These are phyloP conservation scores for Ophiosphaerella herpotricha DNA, from an alignment of 2,329 filamentous ascomycete species.

Conservation along the genomic window DNA sequence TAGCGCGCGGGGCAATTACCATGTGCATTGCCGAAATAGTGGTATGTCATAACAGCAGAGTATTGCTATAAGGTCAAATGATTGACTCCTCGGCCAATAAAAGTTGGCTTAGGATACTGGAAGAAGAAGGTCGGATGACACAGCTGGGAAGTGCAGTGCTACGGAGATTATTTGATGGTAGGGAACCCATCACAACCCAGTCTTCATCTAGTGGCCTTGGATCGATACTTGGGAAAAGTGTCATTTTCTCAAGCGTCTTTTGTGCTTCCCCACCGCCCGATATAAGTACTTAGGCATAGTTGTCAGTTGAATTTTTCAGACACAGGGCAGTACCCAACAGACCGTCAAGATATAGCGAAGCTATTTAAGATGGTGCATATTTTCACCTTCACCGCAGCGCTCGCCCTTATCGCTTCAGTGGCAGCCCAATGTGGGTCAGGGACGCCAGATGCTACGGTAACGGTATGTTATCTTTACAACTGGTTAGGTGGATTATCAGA, in stretches of 20 bases:
- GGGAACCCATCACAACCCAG: background rate
- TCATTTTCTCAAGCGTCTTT: background rate
- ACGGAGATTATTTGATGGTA: background rate
- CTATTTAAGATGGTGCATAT: conserved; percentile 44
- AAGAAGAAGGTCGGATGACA: background rate
- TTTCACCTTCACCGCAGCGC: conserved; percentile 46
- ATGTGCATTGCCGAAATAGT: background rate
- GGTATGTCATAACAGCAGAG: too few relatives aligned
- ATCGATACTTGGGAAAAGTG: background rate
- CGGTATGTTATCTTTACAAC: conserved; percentile 27
- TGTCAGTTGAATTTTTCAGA: background rate
- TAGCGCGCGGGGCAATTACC: conserved; percentile 1
- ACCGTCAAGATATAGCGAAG: background rate
- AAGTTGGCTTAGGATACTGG: too few relatives aligned
- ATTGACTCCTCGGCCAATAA: too few relatives aligned
- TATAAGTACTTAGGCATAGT: background rate
- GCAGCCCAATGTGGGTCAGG: conserved; percentile 56
- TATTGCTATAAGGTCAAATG: too few relatives aligned
- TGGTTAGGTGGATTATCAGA: background rate
- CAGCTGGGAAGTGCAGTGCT: background rate
- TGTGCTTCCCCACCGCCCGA: background rate
- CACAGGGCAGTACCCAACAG: background rate
- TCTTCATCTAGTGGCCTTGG: background rate
- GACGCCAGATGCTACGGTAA: conserved; percentile 53
- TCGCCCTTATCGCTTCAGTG: conserved; percentile 48